Evolutionary conservation across 352 stramenopile species (phyloP), one percentile per base, ranked within the genome.

Genomic region (Globisporangium ultimum): DNA sequence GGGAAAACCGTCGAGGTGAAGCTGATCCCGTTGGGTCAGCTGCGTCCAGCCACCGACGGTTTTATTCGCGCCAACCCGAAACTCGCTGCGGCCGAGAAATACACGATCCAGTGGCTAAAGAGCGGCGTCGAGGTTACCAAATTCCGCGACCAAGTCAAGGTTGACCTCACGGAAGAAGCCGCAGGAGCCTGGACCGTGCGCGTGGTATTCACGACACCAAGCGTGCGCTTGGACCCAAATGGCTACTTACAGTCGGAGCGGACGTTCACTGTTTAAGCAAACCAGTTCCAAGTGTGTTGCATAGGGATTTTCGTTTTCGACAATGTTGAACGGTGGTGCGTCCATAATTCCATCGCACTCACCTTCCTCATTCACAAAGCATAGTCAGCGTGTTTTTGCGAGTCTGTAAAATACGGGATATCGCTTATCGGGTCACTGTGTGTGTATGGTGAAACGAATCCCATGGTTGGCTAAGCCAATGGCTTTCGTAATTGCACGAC

Each of bases 1-100:
- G 64, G 61, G 10, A 53, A 51, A 6, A 58, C 24, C 2, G 64
- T 53, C n/a, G 57, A 43, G 47, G 49, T 73, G 34, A 58, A 73
- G 58, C 52, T 76, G n/a, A 73, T 76, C 34, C 65, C 65, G 41
- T 50, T 76, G 3, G 69, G 40, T 4, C 69, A 73, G 47, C 45
- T 71, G 40, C 69, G 69, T 28, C 42, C 60, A 1, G 45, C 40
- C 0, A 67, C 57, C 18, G 68, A 76, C 53, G 55, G 43, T 32
- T 76, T 76, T 49, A 36, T 66, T 7, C n/a, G 55, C 28, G n/a
- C 51, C n/a, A 70, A 76, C 53, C 50, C 64, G 2, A 40, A 13
- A 0, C 48, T 76, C 36, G 62, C 68, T 3, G 11, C 40, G 0
- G 59, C 57, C 1, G 68, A 76, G 38, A 68, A 63, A 56, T 76